A percentile compares a stretch with the other conserved stretches of the same genome.
Conservation (phyloP, 2,329 filamentous ascomycete species). For the Pseudocercospora macadamiae region DNA sequence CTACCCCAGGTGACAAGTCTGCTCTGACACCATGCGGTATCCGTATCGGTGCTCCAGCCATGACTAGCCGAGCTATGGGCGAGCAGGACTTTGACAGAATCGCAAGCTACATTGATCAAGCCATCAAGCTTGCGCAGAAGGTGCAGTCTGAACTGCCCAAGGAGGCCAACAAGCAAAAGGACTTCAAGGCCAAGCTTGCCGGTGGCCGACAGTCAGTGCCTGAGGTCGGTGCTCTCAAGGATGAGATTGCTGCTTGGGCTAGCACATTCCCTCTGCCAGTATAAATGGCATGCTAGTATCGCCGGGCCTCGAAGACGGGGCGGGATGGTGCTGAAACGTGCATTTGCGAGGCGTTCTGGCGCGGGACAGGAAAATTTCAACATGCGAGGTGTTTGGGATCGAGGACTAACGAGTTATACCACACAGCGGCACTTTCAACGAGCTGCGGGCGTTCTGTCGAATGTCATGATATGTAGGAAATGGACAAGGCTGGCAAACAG, state of each 20-base stretch:
- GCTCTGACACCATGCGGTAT: conserved; percentile 93
- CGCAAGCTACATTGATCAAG: conserved; percentile 82
- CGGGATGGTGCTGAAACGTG: conserved; percentile 6
- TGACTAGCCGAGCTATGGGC: conserved; percentile 94
- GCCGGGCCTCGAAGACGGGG: background rate
- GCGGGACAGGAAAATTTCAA: conserved; percentile 14
- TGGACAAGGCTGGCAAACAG: background rate
- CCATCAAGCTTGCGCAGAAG: conserved; percentile 87
- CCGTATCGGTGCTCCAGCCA: conserved; percentile 94
- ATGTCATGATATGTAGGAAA: conserved; percentile 8
- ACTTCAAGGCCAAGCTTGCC: conserved; percentile 94
- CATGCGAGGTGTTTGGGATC: conserved; percentile 17
- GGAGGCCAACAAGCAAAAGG: conserved; percentile 99
- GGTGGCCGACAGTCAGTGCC: conserved; percentile 62
- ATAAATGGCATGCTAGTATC: conserved; percentile 36
- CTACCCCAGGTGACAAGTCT: conserved; percentile 95
- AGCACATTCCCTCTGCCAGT: conserved; percentile 90
- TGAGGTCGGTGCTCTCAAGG: conserved; percentile 82
- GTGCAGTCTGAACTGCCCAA: conserved; percentile 85
- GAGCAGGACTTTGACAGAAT: conserved; percentile 91
- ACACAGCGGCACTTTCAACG: conserved; percentile 24
- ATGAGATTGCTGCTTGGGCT: conserved; percentile 89
- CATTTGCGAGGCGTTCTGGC: conserved; percentile 18
- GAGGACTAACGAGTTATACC: conserved; percentile 1
- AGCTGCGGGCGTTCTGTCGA: conserved; percentile 14